Evolutionary conservation across 768 basidiomycete species (phyloP), one percentile per base, ranked within the genome.

Genomic region (Leucosporidium scottii): DNA sequence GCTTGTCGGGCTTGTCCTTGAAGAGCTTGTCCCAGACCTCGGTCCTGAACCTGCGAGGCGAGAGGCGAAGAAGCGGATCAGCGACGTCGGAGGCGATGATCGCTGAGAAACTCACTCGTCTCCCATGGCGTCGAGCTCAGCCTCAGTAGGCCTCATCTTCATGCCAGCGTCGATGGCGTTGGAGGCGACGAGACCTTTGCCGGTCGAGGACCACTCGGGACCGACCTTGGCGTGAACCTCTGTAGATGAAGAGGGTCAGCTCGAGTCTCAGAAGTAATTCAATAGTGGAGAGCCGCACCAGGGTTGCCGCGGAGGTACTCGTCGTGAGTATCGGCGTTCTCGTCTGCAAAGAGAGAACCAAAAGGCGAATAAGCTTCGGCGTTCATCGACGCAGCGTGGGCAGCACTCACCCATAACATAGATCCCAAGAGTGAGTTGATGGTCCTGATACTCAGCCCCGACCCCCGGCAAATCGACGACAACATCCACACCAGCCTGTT

Each of bases 1-100:
- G 86, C 81, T 87, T 87, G 81, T 87, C 86, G 62, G 86, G 86
- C 80, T 86, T 87, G 80, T 88, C 84, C 81, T 85, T 86, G 83
- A 88, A 87, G 79, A 87, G 87, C 39, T 55, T 82, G 75, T 88
- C 77, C 85, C 84, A 87, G 58, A 87, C 61, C 49, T 61, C 39
- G 13, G 39, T 51, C 61, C 51, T 30, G 79, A 87, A 30, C 18
- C 55, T 57, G 31, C 30, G 30, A 9, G 4, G 31, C 30, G 30
- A 9, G 4, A 20, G 13, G 9, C 27, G 13, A 23, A 1, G 21
- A 17, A 17, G 25, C 50, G 9, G 13, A 5, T 57, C 18, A 57
- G 55, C 30, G 8, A 36, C 2, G 39, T 3, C 13, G 2, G 39
- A 44, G 15, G 39, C 39, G 2, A 44, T 6, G 2, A 44, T 6